A percentile compares a stretch with the other conserved stretches of the same genome.
phyloP scores from a whole-genome alignment of 768 basidiomycete species.

The Dentipellis fragilis region DNA sequence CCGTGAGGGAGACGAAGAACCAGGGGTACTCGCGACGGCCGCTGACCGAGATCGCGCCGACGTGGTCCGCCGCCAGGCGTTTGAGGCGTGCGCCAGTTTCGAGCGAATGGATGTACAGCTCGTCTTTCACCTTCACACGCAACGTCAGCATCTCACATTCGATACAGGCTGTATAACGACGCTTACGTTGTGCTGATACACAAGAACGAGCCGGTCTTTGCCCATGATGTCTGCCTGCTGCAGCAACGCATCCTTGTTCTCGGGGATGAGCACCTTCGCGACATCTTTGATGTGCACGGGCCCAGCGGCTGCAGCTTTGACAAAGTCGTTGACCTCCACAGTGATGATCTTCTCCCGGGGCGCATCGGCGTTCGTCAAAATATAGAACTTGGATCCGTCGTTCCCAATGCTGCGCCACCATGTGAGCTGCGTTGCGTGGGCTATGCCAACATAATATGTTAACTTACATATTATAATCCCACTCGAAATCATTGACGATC shows the following conservation, averaged over 20 bases:
- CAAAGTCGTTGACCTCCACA: slow-evolving; percentile 42
- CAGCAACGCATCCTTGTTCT: slow-evolving; percentile 54
- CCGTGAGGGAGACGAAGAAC: slow-evolving; percentile 54
- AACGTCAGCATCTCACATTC: background rate
- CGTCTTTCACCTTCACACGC: slow-evolving; percentile 55
- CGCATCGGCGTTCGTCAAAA: slow-evolving; percentile 57
- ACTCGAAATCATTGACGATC: slow-evolving; percentile 57
- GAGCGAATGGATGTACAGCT: slow-evolving; percentile 58
- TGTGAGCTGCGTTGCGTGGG: background rate
- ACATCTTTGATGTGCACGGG: slow-evolving; percentile 24
- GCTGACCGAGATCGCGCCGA: slow-evolving; percentile 50
- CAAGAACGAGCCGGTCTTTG: slow-evolving; percentile 44
- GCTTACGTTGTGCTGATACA: slow-evolving; percentile 67
- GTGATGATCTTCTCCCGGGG: slow-evolving; percentile 58
- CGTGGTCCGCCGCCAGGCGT: slow-evolving; percentile 54
- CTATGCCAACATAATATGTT: background rate
- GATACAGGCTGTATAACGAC: background rate
- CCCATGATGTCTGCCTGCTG: slow-evolving; percentile 38
- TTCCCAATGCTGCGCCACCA: slow-evolving; percentile 44
- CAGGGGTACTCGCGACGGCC: slow-evolving; percentile 43
- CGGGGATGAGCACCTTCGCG: slow-evolving; percentile 55
- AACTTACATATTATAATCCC: slow-evolving; percentile 54
- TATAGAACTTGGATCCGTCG: slow-evolving; percentile 50
- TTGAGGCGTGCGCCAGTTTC: slow-evolving; percentile 39
- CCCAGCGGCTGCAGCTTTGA: slow-evolving; percentile 2